These are phyloP conservation scores for Grammothele lineata DNA, from an alignment of 768 basidiomycete genomes.

Conservation along the genomic window DNA sequence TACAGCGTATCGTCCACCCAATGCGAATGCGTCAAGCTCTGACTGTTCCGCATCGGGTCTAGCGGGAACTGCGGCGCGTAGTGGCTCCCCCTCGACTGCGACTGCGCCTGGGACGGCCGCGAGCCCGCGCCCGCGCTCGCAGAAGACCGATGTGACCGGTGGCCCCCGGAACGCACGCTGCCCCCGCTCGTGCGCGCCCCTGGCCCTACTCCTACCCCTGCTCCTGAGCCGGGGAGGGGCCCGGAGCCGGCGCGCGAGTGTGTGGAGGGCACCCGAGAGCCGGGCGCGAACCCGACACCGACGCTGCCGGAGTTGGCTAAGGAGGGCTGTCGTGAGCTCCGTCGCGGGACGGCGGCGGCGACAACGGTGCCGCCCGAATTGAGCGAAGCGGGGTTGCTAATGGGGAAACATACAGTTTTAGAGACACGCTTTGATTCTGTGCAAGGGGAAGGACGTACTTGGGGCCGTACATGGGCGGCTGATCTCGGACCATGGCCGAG, in stretches of 20 bases:
- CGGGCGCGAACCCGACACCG: too few species aligned
- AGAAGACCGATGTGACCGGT: neutral
- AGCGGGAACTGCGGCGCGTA: slow-evolving; percentile 15
- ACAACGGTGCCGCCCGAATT: neutral
- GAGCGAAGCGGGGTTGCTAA: neutral
- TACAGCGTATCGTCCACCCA: slow-evolving; percentile 46
- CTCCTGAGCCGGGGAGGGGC: neutral
- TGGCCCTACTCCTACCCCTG: too few species aligned
- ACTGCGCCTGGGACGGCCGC: neutral
- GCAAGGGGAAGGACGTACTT: neutral
- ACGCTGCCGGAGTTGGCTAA: too few species aligned
- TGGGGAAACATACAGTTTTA: neutral
- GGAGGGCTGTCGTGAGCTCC: slow-evolving; percentile 3
- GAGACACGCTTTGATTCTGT: too few species aligned
- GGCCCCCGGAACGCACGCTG: neutral
- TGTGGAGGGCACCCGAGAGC: slow-evolving; percentile 1
- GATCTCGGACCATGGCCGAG: slow-evolving; percentile 3
- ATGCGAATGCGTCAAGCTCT: too few species aligned
- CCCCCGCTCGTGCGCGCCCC: slow-evolving; percentile 1
- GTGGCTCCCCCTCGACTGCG: neutral
- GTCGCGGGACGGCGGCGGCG: neutral
- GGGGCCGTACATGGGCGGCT: slow-evolving; percentile 6
- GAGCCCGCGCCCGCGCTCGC: too few species aligned
- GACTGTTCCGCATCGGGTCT: slow-evolving; percentile 5
- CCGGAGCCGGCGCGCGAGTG: slow-evolving; percentile 2